These are phyloP conservation scores for Microbotryum lychnidis-dioicae DNA, from an alignment of 1,284 basidiomycete species.

Conservation along the genomic window DNA sequence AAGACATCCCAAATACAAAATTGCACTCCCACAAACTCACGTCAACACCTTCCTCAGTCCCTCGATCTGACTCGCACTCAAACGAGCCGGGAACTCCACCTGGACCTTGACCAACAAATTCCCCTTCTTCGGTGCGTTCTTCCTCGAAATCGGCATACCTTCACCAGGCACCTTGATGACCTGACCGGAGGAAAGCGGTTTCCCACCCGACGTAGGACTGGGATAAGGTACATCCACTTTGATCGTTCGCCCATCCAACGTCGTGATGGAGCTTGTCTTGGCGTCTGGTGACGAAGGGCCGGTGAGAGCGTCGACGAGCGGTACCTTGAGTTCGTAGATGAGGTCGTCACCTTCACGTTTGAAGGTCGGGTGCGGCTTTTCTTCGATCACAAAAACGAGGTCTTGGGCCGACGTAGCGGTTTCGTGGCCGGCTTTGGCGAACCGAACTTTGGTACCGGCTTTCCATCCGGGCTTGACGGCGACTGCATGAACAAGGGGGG, in stretches of 20 bases:
- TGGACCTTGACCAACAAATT: conserved; percentile 78
- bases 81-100: conserved; percentile 66
- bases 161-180: conserved; percentile 59
- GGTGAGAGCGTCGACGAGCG: conserved; percentile 76
- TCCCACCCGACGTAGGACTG: conserved; percentile 43
- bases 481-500: conserved; percentile 37
- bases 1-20: no score
- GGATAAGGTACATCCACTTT: conserved; percentile 56
- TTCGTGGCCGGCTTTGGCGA: conserved; percentile 79
- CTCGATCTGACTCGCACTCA: conserved; percentile 69
- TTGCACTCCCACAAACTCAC: background rate
- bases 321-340: conserved; percentile 53
- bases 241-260: conserved; percentile 69
- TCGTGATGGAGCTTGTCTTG: conserved; percentile 49
- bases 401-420: conserved; percentile 58
- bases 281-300: conserved; percentile 37
- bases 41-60: conserved; percentile 60
- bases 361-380: conserved; percentile 73
- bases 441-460: conserved; percentile 79
- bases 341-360: conserved; percentile 74
- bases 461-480: conserved; percentile 64
- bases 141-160: conserved; percentile 86
- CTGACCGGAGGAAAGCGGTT: conserved; percentile 62
- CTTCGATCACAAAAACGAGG: conserved; percentile 76
- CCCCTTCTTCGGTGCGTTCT: conserved; percentile 64